Percentiles rank a stretch among this genome's conserved stretches.
Evolutionary conservation across 1,284 basidiomycete genomes (phyloP).

Genomic region (Ustilago curta): DNA sequence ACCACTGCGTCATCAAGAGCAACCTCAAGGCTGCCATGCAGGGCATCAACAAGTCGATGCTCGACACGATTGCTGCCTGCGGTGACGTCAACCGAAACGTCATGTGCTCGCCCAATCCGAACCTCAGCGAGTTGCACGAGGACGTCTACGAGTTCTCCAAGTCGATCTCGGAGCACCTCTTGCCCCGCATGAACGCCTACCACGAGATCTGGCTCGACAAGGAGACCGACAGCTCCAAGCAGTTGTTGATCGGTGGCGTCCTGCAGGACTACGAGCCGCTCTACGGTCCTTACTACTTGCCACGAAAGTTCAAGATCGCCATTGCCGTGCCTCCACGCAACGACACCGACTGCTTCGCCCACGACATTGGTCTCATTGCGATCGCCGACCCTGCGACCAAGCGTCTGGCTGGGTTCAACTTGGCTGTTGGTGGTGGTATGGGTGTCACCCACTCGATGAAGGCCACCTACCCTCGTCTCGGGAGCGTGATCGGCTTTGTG

Average conservation of each 20-base stretch:
- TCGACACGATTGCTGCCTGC: slow-evolving; percentile 97
- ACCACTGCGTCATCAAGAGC: slow-evolving; percentile 97
- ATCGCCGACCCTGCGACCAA: slow-evolving; percentile 76
- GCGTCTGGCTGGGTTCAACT: slow-evolving; percentile 71
- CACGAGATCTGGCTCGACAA: slow-evolving; percentile 97
- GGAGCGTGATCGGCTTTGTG: slow-evolving; percentile 91
- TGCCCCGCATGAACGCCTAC: slow-evolving; percentile 92
- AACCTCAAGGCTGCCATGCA: slow-evolving; percentile 97
- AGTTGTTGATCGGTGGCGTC: slow-evolving; percentile 89
- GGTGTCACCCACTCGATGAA: slow-evolving; percentile 99
- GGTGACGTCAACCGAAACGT: slow-evolving; percentile 97
- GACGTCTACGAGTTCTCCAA: slow-evolving; percentile 90
- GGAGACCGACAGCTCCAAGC: slow-evolving; percentile 71
- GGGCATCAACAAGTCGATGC: slow-evolving; percentile 88
- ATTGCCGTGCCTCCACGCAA: slow-evolving; percentile 96
- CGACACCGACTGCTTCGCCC: slow-evolving; percentile 94
- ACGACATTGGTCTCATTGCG: slow-evolving; percentile 95
- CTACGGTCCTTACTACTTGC: slow-evolving; percentile 96
- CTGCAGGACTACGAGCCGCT: slow-evolving; percentile 93
- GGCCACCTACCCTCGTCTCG: slow-evolving; percentile 95
- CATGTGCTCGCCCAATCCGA: slow-evolving; percentile 90
- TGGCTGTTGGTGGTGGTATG: slow-evolving; percentile 85
- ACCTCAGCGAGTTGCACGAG: slow-evolving; percentile 83
- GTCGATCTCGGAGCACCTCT: slow-evolving; percentile 84
- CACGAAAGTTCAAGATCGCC: slow-evolving; percentile 97